Evolutionary conservation across 345 rosid genomes (phyloP).

Genomic region (Populus alba): DNA sequence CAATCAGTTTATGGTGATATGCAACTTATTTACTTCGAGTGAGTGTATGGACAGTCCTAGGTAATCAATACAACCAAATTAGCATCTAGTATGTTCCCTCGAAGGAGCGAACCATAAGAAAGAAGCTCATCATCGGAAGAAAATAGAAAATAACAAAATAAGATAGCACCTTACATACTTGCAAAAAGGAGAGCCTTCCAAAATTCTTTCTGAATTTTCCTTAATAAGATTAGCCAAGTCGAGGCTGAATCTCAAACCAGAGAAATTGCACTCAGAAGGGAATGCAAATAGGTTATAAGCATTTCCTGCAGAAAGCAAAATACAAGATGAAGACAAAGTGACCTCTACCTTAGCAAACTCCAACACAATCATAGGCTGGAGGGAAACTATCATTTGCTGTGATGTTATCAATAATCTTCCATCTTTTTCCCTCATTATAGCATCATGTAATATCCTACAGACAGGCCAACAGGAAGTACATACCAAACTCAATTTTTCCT

Average conservation of each 20-base stretch:
- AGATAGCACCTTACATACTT: constrained; percentile 43
- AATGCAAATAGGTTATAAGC: constrained; percentile 75
- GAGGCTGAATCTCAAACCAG: constrained; percentile 74
- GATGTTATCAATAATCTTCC: neutral
- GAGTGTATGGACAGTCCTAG: neutral
- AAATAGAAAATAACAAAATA: neutral
- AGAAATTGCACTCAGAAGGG: constrained; percentile 97
- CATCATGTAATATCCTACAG: neutral
- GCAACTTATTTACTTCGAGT: neutral
- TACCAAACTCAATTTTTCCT: neutral
- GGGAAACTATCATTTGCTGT: neutral
- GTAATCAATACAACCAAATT: neutral
- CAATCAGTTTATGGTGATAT: neutral
- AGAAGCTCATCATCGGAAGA: neutral
- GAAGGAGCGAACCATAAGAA: neutral
- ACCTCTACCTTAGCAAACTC: neutral
- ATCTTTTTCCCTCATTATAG: neutral
- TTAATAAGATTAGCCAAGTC: constrained; percentile 69
- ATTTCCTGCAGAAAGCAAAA: constrained; percentile 51
- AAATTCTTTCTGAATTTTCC: constrained; percentile 48
- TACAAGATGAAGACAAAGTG: neutral
- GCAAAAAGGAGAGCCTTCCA: constrained; percentile 51
- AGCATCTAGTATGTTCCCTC: neutral
- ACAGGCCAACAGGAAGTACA: neutral
- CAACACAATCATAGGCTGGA: neutral